phyloP scores from a whole-genome alignment of 139 green algal genomes.

The Marvania coccoides region DNA sequence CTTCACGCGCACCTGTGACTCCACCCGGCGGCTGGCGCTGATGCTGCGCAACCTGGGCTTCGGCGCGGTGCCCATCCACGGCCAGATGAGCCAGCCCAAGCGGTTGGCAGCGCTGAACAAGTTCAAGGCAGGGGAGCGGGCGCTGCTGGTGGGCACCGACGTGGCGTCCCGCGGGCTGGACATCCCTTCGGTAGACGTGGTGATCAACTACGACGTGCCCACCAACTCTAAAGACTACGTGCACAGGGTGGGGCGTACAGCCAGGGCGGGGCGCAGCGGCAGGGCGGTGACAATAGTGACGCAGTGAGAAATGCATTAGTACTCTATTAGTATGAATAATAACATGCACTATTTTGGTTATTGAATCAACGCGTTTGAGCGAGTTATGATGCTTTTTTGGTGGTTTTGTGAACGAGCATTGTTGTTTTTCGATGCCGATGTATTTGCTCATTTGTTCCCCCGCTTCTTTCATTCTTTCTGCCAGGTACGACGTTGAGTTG shows the following conservation, averaged over 20 bases:
- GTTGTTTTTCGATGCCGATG: no score
- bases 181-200: conserved; percentile 91
- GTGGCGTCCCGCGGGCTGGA: conserved; percentile 88
- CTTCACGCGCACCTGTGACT: conserved; percentile 95
- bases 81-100: conserved; percentile 98
- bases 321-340: background rate
- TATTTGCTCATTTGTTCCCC: background rate
- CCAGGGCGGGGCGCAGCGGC: conserved; percentile 83
- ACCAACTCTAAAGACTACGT: conserved; percentile 95
- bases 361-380: no score
- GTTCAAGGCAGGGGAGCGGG: conserved; percentile 92
- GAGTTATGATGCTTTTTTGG: no score
- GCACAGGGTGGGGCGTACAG: conserved; percentile 92
- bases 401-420: no score
- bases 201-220: conserved; percentile 97
- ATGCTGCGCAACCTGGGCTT: conserved; percentile 95
- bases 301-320: no score
- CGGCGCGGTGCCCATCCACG: conserved; percentile 94
- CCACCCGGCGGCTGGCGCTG: conserved; percentile 79
- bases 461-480: background rate
- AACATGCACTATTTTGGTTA: no score
- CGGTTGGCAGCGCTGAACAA: conserved; percentile 92
- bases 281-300: conserved; percentile 90
- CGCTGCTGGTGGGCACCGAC: conserved; percentile 83
- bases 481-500: conserved; percentile 93